Conservation (phyloP, 2,329 filamentous ascomycete species). For the Fusarium sp. region DNA sequence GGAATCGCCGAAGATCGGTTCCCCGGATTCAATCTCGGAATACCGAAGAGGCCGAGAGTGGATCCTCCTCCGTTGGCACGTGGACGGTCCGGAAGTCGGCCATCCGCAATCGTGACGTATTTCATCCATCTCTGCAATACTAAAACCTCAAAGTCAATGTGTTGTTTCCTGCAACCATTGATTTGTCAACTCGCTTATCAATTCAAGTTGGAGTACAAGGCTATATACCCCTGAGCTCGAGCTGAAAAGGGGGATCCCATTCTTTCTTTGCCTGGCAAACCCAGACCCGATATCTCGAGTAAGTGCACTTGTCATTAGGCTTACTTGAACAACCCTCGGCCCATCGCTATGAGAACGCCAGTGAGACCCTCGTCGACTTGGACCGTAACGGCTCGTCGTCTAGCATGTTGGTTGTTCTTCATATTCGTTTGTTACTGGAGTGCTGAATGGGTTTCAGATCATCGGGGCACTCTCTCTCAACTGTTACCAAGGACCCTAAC, state of each 20-base stretch:
- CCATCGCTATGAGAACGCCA: constrained; percentile 23
- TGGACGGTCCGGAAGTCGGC: constrained; percentile 17
- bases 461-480: constrained; percentile 13
- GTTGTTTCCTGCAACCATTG: background rate
- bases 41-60: constrained; percentile 26
- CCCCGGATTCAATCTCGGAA: constrained; percentile 8
- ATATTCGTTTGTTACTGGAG: constrained; percentile 32
- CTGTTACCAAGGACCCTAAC: constrained; percentile 3
- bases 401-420: constrained; percentile 44
- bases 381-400: constrained; percentile 22
- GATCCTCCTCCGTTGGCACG: background rate
- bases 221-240: too few species aligned
- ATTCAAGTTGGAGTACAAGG: background rate
- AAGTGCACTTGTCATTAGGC: background rate
- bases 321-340: background rate
- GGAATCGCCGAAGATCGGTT: constrained; percentile 6
- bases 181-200: background rate
- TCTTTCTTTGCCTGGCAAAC: background rate
- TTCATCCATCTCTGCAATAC: background rate
- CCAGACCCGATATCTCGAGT: background rate
- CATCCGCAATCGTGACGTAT: constrained; percentile 4
- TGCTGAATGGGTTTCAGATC: constrained; percentile 44
- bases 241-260: too few species aligned
- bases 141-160: background rate
- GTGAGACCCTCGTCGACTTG: constrained; percentile 17